phyloP scores from a whole-genome alignment of 2,329 filamentous ascomycete species.

The Aureobasidium mangrovei region DNA sequence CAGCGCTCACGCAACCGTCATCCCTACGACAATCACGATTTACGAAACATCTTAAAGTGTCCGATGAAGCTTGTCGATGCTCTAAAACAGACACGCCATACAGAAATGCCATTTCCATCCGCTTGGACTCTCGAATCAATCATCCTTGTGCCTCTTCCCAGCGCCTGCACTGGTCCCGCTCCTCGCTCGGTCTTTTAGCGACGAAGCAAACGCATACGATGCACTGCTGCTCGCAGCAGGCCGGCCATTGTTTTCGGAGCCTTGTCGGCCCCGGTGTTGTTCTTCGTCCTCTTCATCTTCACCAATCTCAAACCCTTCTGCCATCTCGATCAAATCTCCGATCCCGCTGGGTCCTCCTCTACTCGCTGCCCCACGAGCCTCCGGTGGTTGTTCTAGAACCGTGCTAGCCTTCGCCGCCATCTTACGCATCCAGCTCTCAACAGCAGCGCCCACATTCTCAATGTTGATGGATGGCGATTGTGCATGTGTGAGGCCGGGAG shows the following conservation, averaged over 20 bases:
- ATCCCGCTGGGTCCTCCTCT: constrained; percentile 31
- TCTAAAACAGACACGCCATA: too few relatives aligned
- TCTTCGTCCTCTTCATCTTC: constrained; percentile 25
- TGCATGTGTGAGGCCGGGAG: constrained; percentile 10
- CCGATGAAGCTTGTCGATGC: too few relatives aligned
- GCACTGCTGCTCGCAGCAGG: constrained; percentile 19
- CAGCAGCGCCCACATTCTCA: constrained; percentile 75
- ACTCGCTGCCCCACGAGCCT: constrained; percentile 20
- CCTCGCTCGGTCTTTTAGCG: constrained; percentile 17
- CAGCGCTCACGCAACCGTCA: too few relatives aligned
- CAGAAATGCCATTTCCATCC: too few relatives aligned
- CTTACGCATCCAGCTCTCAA: constrained; percentile 85
- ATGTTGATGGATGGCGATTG: constrained; percentile 39
- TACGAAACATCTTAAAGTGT: too few relatives aligned
- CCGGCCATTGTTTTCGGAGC: constrained; percentile 14
- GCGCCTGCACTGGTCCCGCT: constrained; percentile 17
- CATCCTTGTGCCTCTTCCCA: constrained; percentile 25
- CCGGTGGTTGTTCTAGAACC: constrained; percentile 17
- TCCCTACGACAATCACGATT: too few relatives aligned
- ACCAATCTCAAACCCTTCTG: constrained; percentile 46
- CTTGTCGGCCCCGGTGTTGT: constrained; percentile 23
- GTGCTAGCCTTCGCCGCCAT: constrained; percentile 56
- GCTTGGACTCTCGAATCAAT: constrained; percentile 18
- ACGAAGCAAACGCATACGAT: constrained; percentile 22
- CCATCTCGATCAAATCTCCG: constrained; percentile 63